Base-by-base conservation (phyloP, 768 basidiomycete species). In the Mycena amicta region DNA sequence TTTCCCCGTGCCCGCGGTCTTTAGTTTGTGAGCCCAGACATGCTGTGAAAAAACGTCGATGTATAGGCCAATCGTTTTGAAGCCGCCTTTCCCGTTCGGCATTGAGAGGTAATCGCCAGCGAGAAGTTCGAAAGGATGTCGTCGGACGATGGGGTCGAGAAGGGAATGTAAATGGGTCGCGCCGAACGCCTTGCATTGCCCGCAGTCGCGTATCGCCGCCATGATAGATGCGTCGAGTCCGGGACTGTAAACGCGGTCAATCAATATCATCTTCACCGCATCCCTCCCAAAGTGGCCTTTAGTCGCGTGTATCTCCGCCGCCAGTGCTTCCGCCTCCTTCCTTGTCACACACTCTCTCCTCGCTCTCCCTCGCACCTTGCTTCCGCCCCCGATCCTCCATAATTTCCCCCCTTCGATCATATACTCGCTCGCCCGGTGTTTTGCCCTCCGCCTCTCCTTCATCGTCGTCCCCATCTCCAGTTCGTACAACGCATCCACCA, bases 391-490 rank as follows among this genome's bases (percentile, higher is more conserved):
- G 16, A 56, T 51, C 3, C n/a, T 50, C 59, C 52, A 66, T 29
- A 72, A 64, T 39, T 43, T 59, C n/a, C 59, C 59, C 2, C 59
- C 55, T 2, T 60, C 50, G 8, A 66, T 55, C 8, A 51, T 15
- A 31, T 63, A 66, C 2, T 51, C 26, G 0, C 8, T 1, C 5
- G 66, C 54, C 20, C 28, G 15, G 37, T 63, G 59, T 4, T 26
- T 11, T n/a, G 60, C 59, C 2, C 47, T 2, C 15, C 31, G 47
- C 5, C 37, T 3, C 6, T 59, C 59, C 23, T 22, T 25, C 33
- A 12, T 23, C 6, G 5, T 28, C 25, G n/a, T 13, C 13, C 26
- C 47, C 15, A 8, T 4, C 25, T 13, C 47, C 22, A 45, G 22
- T 29, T 5, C 28, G 3, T 25, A n/a, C 27, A 18, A 28, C 27